Evolutionary conservation across 2,329 filamentous ascomycete species (phyloP).

Genomic region (Gyromitra esculenta): DNA sequence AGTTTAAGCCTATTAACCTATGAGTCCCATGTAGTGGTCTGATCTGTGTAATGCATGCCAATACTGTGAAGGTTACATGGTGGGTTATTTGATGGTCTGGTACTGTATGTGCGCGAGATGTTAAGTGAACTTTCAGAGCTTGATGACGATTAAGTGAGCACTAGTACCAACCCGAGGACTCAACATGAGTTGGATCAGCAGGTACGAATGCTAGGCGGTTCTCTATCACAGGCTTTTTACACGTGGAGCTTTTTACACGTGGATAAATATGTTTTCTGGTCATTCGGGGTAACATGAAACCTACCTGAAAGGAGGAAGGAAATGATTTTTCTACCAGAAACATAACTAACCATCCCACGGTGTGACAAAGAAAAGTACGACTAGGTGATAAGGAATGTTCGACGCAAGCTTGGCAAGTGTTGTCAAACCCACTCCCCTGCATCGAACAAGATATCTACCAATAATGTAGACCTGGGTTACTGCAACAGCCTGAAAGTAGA

Average conservation of each 20-base stretch:
- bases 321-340: constrained; percentile 3
- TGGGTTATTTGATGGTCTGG: background rate
- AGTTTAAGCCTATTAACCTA: background rate
- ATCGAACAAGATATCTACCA: constrained; percentile 32
- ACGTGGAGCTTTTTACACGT: background rate
- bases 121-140: background rate
- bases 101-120: background rate
- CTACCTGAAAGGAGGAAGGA: background rate
- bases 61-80: too few relatives aligned
- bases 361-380: background rate
- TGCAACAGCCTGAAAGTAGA: constrained; percentile 39
- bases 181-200: background rate
- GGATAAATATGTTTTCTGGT: background rate
- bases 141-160: background rate
- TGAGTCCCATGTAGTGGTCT: background rate
- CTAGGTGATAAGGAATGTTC: constrained; percentile 10
- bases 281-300: constrained; percentile 11
- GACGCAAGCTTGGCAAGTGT: constrained; percentile 27
- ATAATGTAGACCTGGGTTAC: constrained; percentile 20
- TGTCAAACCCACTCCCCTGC: constrained; percentile 21
- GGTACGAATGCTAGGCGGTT: background rate
- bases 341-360: background rate
- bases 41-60: background rate
- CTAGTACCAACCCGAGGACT: background rate
- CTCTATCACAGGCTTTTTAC: background rate